Evolutionary conservation across 768 basidiomycete species (phyloP), one percentile per base, ranked within the genome.

Genomic region (Agaricus bisporus): DNA sequence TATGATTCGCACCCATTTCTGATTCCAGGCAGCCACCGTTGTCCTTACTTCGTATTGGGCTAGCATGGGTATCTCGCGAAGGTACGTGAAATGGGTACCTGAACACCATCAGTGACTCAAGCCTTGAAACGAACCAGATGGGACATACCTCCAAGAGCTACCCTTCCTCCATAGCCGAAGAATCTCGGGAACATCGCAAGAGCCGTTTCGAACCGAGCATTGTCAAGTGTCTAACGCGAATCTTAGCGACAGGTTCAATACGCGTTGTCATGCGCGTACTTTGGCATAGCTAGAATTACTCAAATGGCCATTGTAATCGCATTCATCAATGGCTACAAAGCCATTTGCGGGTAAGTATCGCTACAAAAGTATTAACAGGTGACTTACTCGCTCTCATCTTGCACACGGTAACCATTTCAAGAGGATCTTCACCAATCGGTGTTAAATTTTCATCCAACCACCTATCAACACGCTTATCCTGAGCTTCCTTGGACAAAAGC

Each of bases 251-350:
- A 5, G 47, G 7, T 53, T 22, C 15, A n/a, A 38, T 6, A 22
- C 26, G 12, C 20, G 5, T n/a, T 15, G n/a, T 18, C 15, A 52
- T n/a, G 14, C 17, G 60, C 70, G 14, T 53, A 80, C 85, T 74
- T 88, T 90, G 4, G 86, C 79, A 57, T 91, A 92, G 49, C 81
- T 84, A 0, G 88, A 89, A 62, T 92, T 92, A 64, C 86, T 89
- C 54, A 91, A 72, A 61, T 92, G 89, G 11, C 76, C 64, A 62
- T 87, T 81, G 60, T 83, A 83, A 66, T 92, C 90, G 41, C 77
- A 76, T 41, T 91, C 89, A 57, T 91, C 88, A 6, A 83, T 59
- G 52, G 75, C 86, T 86, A 50, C 8, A 47, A 12, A 41, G 32
- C 5, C n/a, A 17, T 46, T 8, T 28, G 44, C 3, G 1, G 7